Evolutionary conservation across 2,329 filamentous ascomycete species (phyloP).

Genomic region (Blastomyces parvus): DNA sequence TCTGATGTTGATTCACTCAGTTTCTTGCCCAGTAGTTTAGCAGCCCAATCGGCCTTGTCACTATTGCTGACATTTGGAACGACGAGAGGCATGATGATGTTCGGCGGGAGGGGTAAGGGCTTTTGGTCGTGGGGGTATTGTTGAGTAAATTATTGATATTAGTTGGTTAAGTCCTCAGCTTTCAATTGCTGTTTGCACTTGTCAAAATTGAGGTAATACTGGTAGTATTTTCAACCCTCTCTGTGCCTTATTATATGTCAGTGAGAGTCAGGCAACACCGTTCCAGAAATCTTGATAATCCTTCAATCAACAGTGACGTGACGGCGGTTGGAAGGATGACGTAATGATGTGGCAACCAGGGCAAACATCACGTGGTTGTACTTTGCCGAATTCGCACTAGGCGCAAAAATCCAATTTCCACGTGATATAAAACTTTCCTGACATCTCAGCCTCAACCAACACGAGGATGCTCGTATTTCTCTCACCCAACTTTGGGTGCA

Average conservation of each 20-base stretch:
- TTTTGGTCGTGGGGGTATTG: not conserved
- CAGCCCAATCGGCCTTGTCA: constrained; percentile 34
- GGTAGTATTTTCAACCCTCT: not conserved
- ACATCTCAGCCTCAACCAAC: not conserved
- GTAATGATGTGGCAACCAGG: not conserved
- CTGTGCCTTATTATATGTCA: not conserved
- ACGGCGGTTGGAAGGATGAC: not conserved
- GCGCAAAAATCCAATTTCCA: too few species aligned
- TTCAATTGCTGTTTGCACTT: not conserved
- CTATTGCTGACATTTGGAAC: constrained; percentile 34
- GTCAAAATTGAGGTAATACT: not conserved
- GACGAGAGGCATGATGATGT: constrained; percentile 39
- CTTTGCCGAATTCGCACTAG: too few species aligned
- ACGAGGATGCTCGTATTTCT: constrained; percentile 4
- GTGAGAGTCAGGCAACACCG: not conserved
- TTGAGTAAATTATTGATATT: not conserved
- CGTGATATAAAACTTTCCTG: too few species aligned
- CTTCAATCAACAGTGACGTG: not conserved
- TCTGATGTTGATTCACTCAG: constrained; percentile 29
- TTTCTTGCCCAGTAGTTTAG: constrained; percentile 40
- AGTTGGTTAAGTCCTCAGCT: not conserved
- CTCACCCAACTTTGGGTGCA: not conserved
- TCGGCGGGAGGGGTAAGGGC: not conserved
- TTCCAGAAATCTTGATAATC: not conserved
- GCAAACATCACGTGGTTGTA: not conserved